Conservation (phyloP, 2,329 filamentous ascomycete species). For the Remersonia thermophila region DNA sequence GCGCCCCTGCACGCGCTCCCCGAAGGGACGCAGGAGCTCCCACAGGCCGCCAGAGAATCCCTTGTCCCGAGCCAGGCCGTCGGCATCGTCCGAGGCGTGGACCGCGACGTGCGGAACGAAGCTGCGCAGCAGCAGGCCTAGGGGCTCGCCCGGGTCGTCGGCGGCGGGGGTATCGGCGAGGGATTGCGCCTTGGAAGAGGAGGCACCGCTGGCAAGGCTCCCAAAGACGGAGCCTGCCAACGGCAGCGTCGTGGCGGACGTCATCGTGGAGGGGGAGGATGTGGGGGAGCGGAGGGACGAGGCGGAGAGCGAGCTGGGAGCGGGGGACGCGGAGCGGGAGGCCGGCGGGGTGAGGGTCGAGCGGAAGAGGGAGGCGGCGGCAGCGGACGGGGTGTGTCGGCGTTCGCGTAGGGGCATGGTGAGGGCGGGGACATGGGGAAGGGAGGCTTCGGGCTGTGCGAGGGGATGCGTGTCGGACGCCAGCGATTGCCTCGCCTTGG, state of each 20-base stretch:
- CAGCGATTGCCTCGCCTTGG: conserved; percentile 49
- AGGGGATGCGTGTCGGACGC: conserved; percentile 26
- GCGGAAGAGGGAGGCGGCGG: conserved; percentile 48
- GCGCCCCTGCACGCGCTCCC: conserved; percentile 76
- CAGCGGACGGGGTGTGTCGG: conserved; percentile 29
- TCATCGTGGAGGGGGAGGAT: conserved; percentile 6
- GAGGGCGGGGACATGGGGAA: conserved; percentile 17
- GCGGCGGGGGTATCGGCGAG: conserved; percentile 31
- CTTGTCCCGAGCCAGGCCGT: conserved; percentile 68
- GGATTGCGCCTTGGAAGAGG: conserved; percentile 24
- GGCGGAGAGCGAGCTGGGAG: conserved; percentile 22
- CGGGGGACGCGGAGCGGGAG: conserved; percentile 57
- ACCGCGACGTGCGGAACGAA: conserved; percentile 86
- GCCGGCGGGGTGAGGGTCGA: conserved; percentile 55
- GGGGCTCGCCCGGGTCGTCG: conserved; percentile 40
- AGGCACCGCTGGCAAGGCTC: conserved; percentile 21
- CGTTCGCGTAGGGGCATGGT: conserved; percentile 38
- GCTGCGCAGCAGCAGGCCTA: conserved; percentile 62
- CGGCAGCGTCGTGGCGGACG: conserved; percentile 11
- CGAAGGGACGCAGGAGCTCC: conserved; percentile 81
- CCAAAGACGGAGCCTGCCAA: conserved; percentile 48
- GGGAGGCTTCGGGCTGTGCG: conserved; percentile 38
- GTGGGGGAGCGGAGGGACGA: conserved; percentile 34
- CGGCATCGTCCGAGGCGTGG: conserved; percentile 75
- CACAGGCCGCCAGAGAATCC: conserved; percentile 73